phyloP scores from a whole-genome alignment of 768 basidiomycete species.

The Rhodotorula kratochvilovae region DNA sequence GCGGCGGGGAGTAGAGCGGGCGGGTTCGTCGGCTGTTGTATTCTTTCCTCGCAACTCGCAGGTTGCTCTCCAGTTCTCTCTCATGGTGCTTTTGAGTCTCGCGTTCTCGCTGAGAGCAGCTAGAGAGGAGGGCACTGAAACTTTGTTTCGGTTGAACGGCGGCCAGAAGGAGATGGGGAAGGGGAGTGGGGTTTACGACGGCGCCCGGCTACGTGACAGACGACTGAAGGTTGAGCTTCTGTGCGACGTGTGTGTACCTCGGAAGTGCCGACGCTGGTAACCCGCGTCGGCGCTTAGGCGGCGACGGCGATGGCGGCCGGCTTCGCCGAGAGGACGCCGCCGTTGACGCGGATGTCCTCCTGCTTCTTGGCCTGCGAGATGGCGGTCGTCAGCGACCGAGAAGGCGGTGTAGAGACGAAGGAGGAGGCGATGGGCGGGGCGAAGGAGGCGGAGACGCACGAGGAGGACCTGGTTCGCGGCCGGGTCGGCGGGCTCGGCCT shows the following conservation, averaged over 20 bases:
- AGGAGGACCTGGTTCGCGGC: constrained; percentile 28
- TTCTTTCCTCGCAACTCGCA: too few relatives aligned
- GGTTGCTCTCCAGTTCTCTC: too few relatives aligned
- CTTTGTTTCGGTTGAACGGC: not conserved
- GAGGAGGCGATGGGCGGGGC: not conserved
- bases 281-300: not conserved
- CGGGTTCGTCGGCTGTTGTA: not conserved
- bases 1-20: not conserved
- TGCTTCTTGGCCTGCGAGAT: constrained; percentile 14
- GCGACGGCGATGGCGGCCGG: not conserved
- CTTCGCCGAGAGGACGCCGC: constrained; percentile 18
- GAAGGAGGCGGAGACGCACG: not conserved
- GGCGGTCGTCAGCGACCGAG: too few relatives aligned
- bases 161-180: too few relatives aligned
- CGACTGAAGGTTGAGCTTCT: not conserved
- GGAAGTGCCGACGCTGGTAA: too few relatives aligned
- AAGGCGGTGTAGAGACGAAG: too few relatives aligned
- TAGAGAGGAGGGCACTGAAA: not conserved
- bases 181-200: too few relatives aligned
- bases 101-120: not conserved
- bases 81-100: not conserved
- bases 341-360: constrained; percentile 13
- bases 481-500: constrained; percentile 20
- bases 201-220: not conserved
- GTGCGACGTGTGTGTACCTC: too few relatives aligned